Conservation (phyloP, 1,139 yeast genomes). For the Candida albicans region DNA sequence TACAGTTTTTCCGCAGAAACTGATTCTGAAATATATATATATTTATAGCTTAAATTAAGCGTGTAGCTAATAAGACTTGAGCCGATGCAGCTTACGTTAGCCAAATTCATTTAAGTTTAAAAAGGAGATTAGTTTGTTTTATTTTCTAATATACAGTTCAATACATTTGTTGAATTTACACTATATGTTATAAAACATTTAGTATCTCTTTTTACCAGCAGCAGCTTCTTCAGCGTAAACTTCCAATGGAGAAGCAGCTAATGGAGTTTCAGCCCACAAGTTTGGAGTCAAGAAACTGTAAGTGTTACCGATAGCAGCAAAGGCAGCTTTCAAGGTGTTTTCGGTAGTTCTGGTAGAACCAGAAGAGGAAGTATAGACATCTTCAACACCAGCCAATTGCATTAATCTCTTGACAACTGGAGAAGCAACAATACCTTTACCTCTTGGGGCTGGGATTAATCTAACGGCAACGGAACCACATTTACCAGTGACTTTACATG, state of each 20-base stretch:
- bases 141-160: constrained; percentile 4
- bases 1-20: neutral
- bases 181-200: constrained; percentile 19
- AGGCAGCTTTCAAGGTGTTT: constrained; percentile 99
- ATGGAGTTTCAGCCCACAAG: constrained; percentile 90
- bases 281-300: constrained; percentile 99
- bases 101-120: neutral
- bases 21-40: neutral
- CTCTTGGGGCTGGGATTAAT: constrained; percentile 99
- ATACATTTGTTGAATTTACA: neutral
- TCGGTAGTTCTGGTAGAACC: constrained; percentile 99
- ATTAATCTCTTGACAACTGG: constrained; percentile 99
- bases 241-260: constrained; percentile 92
- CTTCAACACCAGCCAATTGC: constrained; percentile 99
- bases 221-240: constrained; percentile 84
- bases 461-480: constrained; percentile 99
- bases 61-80: neutral
- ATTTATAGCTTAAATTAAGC: neutral
- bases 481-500: constrained; percentile 98
- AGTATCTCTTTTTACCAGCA: constrained; percentile 73
- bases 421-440: constrained; percentile 99
- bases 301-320: constrained; percentile 99
- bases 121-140: neutral
- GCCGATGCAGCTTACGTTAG: too few species aligned
- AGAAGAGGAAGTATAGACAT: constrained; percentile 96